These are phyloP conservation scores for Turnera subulata DNA, from an alignment of 345 rosid species.

Conservation along the genomic window DNA sequence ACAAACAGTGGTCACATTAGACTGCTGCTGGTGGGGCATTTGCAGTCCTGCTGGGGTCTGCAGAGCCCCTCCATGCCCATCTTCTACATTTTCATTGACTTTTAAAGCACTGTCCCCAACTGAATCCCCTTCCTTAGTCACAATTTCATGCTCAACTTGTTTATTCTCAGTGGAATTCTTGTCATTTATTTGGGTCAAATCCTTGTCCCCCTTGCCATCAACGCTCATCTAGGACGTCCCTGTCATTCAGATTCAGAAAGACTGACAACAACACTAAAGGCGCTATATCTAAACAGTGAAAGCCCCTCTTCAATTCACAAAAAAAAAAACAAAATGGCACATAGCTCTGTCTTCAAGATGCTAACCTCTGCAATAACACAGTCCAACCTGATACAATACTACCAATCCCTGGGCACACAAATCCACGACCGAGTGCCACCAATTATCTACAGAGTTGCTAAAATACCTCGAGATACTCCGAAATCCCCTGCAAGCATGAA, in stretches of 20 bases:
- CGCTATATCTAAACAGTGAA: constrained; percentile 18
- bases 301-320: constrained; percentile 23
- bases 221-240: constrained; percentile 48
- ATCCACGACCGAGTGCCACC: constrained; percentile 3
- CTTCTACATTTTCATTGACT: constrained; percentile 37
- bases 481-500: constrained; percentile 18
- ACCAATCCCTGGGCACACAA: constrained; percentile 9
- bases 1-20: constrained; percentile 28
- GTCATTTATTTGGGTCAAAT: constrained; percentile 31
- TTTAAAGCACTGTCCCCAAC: constrained; percentile 26
- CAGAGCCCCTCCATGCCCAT: constrained; percentile 29
- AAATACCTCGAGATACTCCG: constrained; percentile 8
- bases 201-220: constrained; percentile 35
- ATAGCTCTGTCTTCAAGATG: constrained; percentile 28
- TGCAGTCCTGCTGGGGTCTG: constrained; percentile 36
- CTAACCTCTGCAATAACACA: constrained; percentile 22
- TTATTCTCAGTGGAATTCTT: constrained; percentile 21
- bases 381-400: constrained; percentile 21
- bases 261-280: constrained; percentile 9
- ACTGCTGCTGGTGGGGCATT: constrained; percentile 37
- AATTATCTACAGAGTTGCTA: constrained; percentile 1
- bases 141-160: constrained; percentile 29
- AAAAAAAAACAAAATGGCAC: constrained; percentile 32
- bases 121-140: constrained; percentile 18
- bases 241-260: constrained; percentile 35